Base-by-base conservation (phyloP, 2,329 filamentous ascomycete species). In the Diplocarpon mali region DNA sequence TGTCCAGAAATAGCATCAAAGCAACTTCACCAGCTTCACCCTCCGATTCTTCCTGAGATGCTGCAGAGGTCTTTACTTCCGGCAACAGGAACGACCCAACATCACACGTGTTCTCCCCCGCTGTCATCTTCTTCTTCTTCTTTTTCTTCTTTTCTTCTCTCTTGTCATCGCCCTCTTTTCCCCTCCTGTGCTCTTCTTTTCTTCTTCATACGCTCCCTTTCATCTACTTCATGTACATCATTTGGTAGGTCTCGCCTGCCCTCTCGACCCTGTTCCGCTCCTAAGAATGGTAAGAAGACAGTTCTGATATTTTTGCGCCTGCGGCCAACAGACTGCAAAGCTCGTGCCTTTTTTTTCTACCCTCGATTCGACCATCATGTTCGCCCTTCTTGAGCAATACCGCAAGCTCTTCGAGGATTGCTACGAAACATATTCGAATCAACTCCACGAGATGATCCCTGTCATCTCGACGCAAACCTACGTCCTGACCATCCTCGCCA, bases 381-480 rank as follows among this genome's bases (percentile, higher is more conserved):
- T 43, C 32, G 49, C 54, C 35, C 38, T 58, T 39, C 44, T 59
- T 35, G 48, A 52, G 24, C 51, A 54, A 35, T 59, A 56, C 41
- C 51, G 52, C 24, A 53, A 54, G 8, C 40, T 59, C 32, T 40
- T 53, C 41, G 42, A 56, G 36, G 46, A 56, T 16, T 53, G 58
- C 35, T 56, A 56, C 54, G 47, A 55, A 15, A 38, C 43, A 14
- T 60, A 60, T 49, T 58, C 48, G 12, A 40, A 52, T 31, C 55
- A 57, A 48, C 46, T 60, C 44, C 49, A 53, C 40, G 50, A 57
- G 8, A 43, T 47, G 38, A 46, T 60, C n/a, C 49, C 56, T 16
- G 40, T 50, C 34, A 49, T 63, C 39, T 59, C 60, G 5, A 60
- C 58, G 2, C 48, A 49, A 12, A 57, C 55, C 34, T 61, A 61